Evolutionary conservation across 176 grass and related monocot genomes (phyloP).

Genomic region (Phyllostachys edulis): DNA sequence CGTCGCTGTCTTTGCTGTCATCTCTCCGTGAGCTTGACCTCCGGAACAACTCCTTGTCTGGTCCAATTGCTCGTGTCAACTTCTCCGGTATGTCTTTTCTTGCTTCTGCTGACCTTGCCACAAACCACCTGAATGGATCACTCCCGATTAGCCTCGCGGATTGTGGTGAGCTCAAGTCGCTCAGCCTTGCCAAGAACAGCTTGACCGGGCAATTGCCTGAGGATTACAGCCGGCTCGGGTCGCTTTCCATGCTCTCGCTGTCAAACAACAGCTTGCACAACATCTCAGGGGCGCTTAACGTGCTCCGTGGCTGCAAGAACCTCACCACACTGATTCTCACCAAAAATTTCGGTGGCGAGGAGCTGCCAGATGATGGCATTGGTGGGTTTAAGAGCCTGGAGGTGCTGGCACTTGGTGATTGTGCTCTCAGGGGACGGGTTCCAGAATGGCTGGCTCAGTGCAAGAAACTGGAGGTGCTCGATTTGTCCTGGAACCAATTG

Average conservation of each 20-base stretch:
- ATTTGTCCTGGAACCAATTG: constrained; percentile 94
- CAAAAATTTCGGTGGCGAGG: constrained; percentile 76
- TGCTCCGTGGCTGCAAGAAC: constrained; percentile 59
- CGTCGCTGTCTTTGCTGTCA: constrained; percentile 46
- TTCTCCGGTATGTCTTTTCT: constrained; percentile 68
- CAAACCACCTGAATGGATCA: constrained; percentile 66
- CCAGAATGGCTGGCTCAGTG: constrained; percentile 60
- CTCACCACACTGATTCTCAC: constrained; percentile 85
- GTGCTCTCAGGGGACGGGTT: constrained; percentile 65
- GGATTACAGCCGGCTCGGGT: constrained; percentile 45
- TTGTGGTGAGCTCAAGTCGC: constrained; percentile 60
- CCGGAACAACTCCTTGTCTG: constrained; percentile 78
- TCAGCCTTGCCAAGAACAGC: constrained; percentile 87
- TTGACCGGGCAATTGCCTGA: constrained; percentile 61
- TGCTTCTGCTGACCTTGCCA: constrained; percentile 68
- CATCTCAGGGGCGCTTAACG: constrained; percentile 51
- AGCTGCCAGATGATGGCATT: constrained; percentile 46
- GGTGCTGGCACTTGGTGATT: constrained; percentile 81
- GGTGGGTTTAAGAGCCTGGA: constrained; percentile 54
- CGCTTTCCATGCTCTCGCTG: constrained; percentile 69
- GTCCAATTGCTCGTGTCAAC: constrained; percentile 56
- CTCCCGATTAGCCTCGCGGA: constrained; percentile 57
- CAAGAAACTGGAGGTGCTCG: constrained; percentile 81
- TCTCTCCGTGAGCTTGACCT: constrained; percentile 67
- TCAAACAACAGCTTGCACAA: constrained; percentile 93